Evolutionary conservation across 352 stramenopile species (phyloP), one percentile per base, ranked within the genome.

Genomic region (Globisporangium perplexum): DNA sequence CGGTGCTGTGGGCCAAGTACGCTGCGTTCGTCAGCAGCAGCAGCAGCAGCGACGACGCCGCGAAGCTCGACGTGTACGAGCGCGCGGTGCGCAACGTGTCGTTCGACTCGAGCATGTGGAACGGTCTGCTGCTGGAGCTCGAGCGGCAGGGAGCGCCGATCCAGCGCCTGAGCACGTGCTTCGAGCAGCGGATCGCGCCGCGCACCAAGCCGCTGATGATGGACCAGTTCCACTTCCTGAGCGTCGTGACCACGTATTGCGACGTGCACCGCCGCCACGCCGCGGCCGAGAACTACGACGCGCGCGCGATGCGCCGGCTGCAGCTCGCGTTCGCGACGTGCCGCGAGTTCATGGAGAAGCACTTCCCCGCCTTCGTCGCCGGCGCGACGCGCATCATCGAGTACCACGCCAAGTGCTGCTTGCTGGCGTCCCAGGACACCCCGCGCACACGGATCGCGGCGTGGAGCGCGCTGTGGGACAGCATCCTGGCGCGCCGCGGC

Each of bases 51-150:
- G 44, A 17, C n/a, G 51, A 58, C n/a, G 62, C 44, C 4, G 55
- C 55, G 11, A 53, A 35, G 2, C 30, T 62, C 5, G 66, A 53
- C 15, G 30, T 88, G 20, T 50, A 24, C 11, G 61, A 55, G 30
- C 68, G 77, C 26, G 74, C 74, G 17, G 69, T 83, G 36, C 75
- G 75, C 10, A 91, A 91, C 47, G 65, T 89, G 20, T 78, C 74
- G 1, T 87, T 86, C 26, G 77, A 91, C 50, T 83, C 80, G 18
- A 57, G 47, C 23, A 53, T 68, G 6, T 91, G 80, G 80, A 69
- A 71, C 4, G 70, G 84, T 31, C 58, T 75, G 42, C 30, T 91
- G 39, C 52, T 86, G 28, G 67, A 70, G 28, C 74, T 87, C 62
- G 80, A 91, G 56, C 43, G 20, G 5, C 26, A 47, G 20, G 38